These are phyloP conservation scores for Yamadazyma siamensis DNA, from an alignment of 1,139 yeast genomes.

Conservation along the genomic window DNA sequence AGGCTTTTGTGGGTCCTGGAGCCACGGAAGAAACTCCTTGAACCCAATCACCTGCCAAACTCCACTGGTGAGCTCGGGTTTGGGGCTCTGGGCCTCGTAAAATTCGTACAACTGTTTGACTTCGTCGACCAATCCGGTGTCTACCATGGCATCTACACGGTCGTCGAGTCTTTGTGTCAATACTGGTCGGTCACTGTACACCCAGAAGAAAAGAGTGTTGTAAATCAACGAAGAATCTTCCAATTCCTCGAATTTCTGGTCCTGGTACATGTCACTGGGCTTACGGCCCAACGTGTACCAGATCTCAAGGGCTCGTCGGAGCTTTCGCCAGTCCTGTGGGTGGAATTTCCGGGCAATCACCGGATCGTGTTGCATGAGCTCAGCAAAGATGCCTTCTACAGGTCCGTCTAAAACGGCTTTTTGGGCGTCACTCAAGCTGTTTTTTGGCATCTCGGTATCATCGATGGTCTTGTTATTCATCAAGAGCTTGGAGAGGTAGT, in stretches of 20 bases:
- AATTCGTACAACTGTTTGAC: constrained; percentile 52
- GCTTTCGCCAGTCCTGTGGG: constrained; percentile 81
- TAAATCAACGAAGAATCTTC: constrained; percentile 53
- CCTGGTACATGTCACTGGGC: constrained; percentile 68
- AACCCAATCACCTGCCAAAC: constrained; percentile 96
- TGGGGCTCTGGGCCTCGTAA: constrained; percentile 27
- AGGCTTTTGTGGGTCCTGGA: constrained; percentile 21
- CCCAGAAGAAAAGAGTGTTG: constrained; percentile 77
- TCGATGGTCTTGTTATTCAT: constrained; percentile 64
- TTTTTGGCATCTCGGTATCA: constrained; percentile 18
- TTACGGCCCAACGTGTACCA: constrained; percentile 61
- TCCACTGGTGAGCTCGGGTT: constrained; percentile 64
- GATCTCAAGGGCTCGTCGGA: constrained; percentile 79
- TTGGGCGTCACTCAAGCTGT: constrained; percentile 40
- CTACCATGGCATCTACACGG: constrained; percentile 83
- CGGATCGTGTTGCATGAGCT: constrained; percentile 61
- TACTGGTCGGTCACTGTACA: constrained; percentile 63
- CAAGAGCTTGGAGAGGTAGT: constrained; percentile 75
- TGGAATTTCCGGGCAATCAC: constrained; percentile 77
- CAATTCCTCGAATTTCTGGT: constrained; percentile 49
- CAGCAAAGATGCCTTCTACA: constrained; percentile 45
- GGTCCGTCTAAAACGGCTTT: constrained; percentile 53
- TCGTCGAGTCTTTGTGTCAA: constrained; percentile 64
- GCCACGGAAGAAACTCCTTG: constrained; percentile 86
- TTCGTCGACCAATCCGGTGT: constrained; percentile 65